phyloP scores from a whole-genome alignment of 345 rosid genomes.

The Passiflora organensis region DNA sequence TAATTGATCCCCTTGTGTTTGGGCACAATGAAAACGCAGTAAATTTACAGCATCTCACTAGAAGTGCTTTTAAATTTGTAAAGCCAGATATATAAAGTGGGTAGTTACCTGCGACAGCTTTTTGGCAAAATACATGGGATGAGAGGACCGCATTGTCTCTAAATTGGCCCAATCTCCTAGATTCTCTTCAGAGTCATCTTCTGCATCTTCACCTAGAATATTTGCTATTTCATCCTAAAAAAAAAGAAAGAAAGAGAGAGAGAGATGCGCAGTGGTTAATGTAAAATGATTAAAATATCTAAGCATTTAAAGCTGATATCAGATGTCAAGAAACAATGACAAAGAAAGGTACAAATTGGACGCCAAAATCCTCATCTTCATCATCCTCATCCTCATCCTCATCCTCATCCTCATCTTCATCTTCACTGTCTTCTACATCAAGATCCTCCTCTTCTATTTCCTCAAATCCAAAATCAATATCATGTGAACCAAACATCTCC shows the following conservation, averaged over 20 bases:
- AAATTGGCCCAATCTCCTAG: conserved; percentile 86
- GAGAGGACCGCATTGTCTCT: conserved; percentile 87
- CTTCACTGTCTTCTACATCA: conserved; percentile 48
- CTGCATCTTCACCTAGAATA: conserved; percentile 63
- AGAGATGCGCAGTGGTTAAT: conserved; percentile 5
- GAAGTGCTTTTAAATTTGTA: background rate
- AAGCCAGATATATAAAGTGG: conserved; percentile 2
- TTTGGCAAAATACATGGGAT: conserved; percentile 90
- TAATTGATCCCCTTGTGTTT: background rate
- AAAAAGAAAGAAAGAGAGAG: too few species aligned
- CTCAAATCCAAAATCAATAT: conserved; percentile 61
- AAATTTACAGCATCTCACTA: conserved; percentile 1
- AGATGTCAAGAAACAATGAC: conserved; percentile 5
- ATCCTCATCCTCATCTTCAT: conserved; percentile 25
- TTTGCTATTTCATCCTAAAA: conserved; percentile 43
- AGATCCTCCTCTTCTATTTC: conserved; percentile 59
- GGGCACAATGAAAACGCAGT: background rate
- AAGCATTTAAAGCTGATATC: conserved; percentile 7
- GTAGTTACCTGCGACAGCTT: conserved; percentile 59
- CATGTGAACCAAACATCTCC: conserved; percentile 60
- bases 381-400: conserved; percentile 31
- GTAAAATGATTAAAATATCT: conserved; percentile 6
- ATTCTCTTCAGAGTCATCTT: conserved; percentile 49
- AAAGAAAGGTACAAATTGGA: conserved; percentile 24
- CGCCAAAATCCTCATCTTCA: conserved; percentile 28